These are phyloP conservation scores for Penicillium sp. DNA, from an alignment of 2,329 filamentous ascomycete species.

Conservation along the genomic window DNA sequence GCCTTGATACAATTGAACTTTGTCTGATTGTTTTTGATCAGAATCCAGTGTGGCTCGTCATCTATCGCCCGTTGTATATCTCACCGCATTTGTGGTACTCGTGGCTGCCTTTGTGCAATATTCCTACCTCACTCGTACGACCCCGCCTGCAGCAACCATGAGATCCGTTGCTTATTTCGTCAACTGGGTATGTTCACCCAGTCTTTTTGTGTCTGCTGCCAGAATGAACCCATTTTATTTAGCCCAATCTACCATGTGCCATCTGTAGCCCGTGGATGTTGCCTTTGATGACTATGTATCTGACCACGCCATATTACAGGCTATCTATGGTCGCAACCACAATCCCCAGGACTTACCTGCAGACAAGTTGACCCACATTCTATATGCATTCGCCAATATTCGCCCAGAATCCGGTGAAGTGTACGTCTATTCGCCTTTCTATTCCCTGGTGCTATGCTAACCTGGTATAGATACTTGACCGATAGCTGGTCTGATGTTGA, in stretches of 20 bases:
- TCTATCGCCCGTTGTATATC: conserved; percentile 2
- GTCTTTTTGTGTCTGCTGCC: background rate
- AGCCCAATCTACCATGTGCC: background rate
- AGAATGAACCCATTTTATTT: background rate
- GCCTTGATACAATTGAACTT: background rate
- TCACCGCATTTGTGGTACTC: conserved; percentile 13
- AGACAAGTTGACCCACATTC: conserved; percentile 80
- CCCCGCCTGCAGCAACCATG: conserved; percentile 19
- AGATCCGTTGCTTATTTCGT: conserved; percentile 47
- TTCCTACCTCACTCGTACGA: conserved; percentile 6
- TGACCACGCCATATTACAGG: conserved; percentile 45
- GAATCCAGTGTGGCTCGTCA: conserved; percentile 13
- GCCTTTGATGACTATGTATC: background rate
- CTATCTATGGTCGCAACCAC: conserved; percentile 83
- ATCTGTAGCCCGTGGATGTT: background rate
- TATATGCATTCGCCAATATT: conserved; percentile 91
- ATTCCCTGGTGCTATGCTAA: background rate
- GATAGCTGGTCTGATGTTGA: conserved; percentile 69
- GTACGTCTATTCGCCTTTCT: conserved; percentile 36
- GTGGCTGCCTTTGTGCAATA: conserved; percentile 19
- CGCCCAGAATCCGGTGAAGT: conserved; percentile 74
- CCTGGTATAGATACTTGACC: conserved; percentile 49
- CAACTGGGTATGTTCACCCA: conserved; percentile 41
- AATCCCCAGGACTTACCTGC: conserved; percentile 80
- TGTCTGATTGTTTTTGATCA: background rate